Base-by-base conservation (phyloP, 2,329 filamentous ascomycete species). In the Hypoxylon sp. region DNA sequence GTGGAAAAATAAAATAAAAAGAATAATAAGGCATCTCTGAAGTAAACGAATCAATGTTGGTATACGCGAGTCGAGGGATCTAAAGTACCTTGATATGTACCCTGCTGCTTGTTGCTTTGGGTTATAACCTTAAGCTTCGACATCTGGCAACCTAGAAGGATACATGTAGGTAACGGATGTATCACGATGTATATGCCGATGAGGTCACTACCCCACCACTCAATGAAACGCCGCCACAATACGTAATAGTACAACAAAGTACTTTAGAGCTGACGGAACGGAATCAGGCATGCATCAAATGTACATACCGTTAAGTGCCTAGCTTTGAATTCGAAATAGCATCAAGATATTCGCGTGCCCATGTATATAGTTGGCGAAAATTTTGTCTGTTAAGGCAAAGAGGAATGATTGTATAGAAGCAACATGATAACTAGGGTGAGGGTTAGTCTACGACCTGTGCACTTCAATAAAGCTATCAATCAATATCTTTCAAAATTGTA, bases 181-280 rank as follows among this genome's bases (percentile, higher is more conserved):
- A 49, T 38, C 14, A n/a, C 5, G 34, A 51, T 43, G 57, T 63
- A 50, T 52, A 41, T 46, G 43, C 38, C 46, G 23, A 46, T 65
- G 59, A 68, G 55, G 66, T 60, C 62, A 66, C 53, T 63, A 53
- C 62, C 66, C 66, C 52, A 43, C 55, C 52, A n/a, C 25, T 14
- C 43, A 28, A 28, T 17, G 13, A 52, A 46, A 56, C 23, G 51
- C 36, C 9, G 49, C 21, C 41, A 56, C 19, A 46, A 52, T 58
- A 60, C 57, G 57, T 60, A 56, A 65, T 46, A 51, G 50, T 57
- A 60, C 62, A 51, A 49, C 43, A 23, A 10, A 53, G 34, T 61
- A 61, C 49, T 34, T 51, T 28, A 21, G 21, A 50, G 43, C 10
- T 30, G n/a, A 43, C 38, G 32, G 52, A 57, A 46, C 51, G 58